Evolutionary conservation across 1,284 basidiomycete genomes (phyloP).

Genomic region (Porogramme epimiltina): DNA sequence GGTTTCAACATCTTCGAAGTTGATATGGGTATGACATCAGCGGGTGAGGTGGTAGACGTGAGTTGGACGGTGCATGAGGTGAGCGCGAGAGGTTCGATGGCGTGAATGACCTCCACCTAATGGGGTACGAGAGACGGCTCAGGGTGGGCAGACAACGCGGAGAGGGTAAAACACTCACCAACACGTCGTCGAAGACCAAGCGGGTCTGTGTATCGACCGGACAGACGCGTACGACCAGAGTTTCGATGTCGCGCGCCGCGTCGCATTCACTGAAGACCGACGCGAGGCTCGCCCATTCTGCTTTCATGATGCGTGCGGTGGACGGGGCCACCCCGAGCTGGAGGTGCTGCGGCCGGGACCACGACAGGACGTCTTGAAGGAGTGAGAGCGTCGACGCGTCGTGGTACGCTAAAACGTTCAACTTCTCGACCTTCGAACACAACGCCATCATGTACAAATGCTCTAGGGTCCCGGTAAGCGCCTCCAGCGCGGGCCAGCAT

Average conservation of each 20-base stretch:
- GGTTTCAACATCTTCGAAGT: background rate
- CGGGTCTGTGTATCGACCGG: background rate
- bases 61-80: constrained; percentile 3
- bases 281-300: background rate
- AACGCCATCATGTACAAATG: constrained; percentile 2
- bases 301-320: background rate
- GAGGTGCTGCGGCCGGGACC: background rate
- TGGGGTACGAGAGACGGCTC: background rate
- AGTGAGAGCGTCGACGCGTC: background rate
- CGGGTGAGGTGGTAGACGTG: background rate
- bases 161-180: background rate
- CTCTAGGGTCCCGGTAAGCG: constrained; percentile 1
- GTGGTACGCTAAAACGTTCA: background rate
- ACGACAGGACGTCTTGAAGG: constrained; percentile 3
- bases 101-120: background rate
- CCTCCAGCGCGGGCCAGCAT: constrained; percentile 5
- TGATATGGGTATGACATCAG: background rate
- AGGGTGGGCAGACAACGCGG: background rate
- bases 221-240: background rate
- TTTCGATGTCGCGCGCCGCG: background rate
- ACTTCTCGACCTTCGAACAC: background rate
- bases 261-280: background rate
- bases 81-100: background rate
- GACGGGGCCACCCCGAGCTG: constrained; percentile 1
- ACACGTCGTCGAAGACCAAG: constrained; percentile 1